Evolutionary conservation across 768 basidiomycete genomes (phyloP).

Genomic region (Boletus tomentosulus): DNA sequence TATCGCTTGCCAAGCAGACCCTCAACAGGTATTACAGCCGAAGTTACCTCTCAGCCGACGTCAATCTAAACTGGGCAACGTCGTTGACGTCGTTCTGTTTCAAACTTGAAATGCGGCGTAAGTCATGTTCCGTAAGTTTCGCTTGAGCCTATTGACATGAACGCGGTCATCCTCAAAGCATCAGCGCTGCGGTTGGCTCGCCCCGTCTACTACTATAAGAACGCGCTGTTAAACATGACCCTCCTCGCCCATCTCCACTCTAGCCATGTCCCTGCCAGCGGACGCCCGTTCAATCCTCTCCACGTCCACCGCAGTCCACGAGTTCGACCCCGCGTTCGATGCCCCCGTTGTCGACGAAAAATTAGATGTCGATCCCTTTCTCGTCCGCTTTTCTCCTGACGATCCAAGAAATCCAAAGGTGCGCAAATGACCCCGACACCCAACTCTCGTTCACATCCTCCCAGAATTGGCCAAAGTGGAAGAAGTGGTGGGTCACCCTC

Average conservation of each 20-base stretch:
- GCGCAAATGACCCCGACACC: conserved; percentile 1
- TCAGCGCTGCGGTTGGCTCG: conserved; percentile 16
- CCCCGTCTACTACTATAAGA: conserved; percentile 8
- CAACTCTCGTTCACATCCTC: neutral
- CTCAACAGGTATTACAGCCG: no score
- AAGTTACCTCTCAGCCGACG: no score
- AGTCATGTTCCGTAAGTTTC: no score
- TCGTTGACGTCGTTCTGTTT: no score
- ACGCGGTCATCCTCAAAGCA: conserved; percentile 8
- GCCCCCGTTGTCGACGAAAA: conserved; percentile 11
- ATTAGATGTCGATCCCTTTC: conserved; percentile 17
- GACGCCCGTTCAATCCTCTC: conserved; percentile 16
- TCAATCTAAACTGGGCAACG: no score
- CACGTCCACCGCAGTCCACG: conserved; percentile 7
- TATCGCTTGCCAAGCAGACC: no score
- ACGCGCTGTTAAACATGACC: neutral
- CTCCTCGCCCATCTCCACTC: neutral
- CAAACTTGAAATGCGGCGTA: no score
- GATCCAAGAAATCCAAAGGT: conserved; percentile 50
- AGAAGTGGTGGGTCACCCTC: conserved; percentile 51
- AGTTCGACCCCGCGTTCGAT: conserved; percentile 11
- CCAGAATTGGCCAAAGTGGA: conserved; percentile 47
- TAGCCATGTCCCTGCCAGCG: conserved; percentile 8
- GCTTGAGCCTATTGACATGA: no score
- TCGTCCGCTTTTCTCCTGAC: conserved; percentile 31